Evolutionary conservation across 208 protist species (phyloP).

Genomic region (Novymonas esmeraldas): DNA sequence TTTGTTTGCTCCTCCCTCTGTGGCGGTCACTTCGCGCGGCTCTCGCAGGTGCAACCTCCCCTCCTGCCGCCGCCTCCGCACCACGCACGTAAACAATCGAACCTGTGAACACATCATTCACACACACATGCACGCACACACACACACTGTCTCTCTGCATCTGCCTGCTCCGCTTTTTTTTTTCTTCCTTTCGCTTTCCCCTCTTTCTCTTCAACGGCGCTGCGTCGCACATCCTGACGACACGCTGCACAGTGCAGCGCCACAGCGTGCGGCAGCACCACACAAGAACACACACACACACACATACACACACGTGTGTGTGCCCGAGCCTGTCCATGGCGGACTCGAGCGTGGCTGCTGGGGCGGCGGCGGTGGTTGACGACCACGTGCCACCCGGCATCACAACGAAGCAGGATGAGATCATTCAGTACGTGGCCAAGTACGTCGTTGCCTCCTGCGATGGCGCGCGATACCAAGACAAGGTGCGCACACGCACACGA

Average conservation of each 20-base stretch:
- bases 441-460: constrained; percentile 79
- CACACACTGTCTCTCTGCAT: background rate
- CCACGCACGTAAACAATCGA: background rate
- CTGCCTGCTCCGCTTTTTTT: background rate
- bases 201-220: background rate
- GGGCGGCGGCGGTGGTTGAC: constrained; percentile 28
- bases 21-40: no score
- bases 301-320: background rate
- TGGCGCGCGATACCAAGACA: constrained; percentile 67
- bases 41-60: no score
- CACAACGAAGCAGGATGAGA: constrained; percentile 74
- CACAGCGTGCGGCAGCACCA: no score
- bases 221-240: background rate
- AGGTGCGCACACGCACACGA: constrained; percentile 58
- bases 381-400: constrained; percentile 57
- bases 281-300: background rate
- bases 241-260: no score
- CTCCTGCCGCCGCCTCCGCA: background rate
- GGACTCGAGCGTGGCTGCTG: constrained; percentile 14
- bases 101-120: background rate
- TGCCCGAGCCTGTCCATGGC: background rate
- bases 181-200: background rate
- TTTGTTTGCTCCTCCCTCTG: no score
- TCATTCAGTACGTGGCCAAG: constrained; percentile 83
- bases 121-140: background rate